Evolutionary conservation across 768 basidiomycete species (phyloP).

Genomic region (Calocera viscosa): DNA sequence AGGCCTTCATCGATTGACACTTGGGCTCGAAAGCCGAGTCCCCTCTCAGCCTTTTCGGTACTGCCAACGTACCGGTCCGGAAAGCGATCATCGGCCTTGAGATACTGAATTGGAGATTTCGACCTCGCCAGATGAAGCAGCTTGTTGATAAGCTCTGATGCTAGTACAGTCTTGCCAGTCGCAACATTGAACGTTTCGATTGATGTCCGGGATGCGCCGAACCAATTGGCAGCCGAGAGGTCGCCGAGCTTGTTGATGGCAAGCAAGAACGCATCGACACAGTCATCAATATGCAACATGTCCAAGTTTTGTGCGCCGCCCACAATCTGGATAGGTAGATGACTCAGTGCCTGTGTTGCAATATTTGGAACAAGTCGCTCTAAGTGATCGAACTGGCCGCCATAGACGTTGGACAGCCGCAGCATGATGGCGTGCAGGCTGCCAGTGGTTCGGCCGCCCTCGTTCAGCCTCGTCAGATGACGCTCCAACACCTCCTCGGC

Average conservation of each 20-base stretch:
- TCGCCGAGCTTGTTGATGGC: slow-evolving; percentile 16
- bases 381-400: slow-evolving; percentile 20
- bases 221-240: neutral
- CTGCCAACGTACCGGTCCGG: neutral
- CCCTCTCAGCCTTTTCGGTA: slow-evolving; percentile 8
- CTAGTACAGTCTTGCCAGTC: slow-evolving; percentile 18
- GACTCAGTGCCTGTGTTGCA: slow-evolving; percentile 21
- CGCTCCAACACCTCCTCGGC: slow-evolving; percentile 19
- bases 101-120: slow-evolving; percentile 21
- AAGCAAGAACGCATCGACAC: slow-evolving; percentile 21
- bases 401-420: slow-evolving; percentile 25
- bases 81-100: slow-evolving; percentile 13
- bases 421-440: slow-evolving; percentile 18
- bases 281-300: slow-evolving; percentile 24
- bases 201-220: neutral
- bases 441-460: neutral
- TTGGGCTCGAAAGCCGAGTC: slow-evolving; percentile 21
- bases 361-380: slow-evolving; percentile 22
- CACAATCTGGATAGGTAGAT: slow-evolving; percentile 23
- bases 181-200: slow-evolving; percentile 22
- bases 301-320: no score
- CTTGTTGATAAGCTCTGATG: slow-evolving; percentile 20
- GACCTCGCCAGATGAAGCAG: slow-evolving; percentile 21
- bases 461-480: neutral
- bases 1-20: slow-evolving; percentile 22